These are phyloP conservation scores for Cyberlindnera japonica DNA, from an alignment of 805 yeast genomes.

Conservation along the genomic window DNA sequence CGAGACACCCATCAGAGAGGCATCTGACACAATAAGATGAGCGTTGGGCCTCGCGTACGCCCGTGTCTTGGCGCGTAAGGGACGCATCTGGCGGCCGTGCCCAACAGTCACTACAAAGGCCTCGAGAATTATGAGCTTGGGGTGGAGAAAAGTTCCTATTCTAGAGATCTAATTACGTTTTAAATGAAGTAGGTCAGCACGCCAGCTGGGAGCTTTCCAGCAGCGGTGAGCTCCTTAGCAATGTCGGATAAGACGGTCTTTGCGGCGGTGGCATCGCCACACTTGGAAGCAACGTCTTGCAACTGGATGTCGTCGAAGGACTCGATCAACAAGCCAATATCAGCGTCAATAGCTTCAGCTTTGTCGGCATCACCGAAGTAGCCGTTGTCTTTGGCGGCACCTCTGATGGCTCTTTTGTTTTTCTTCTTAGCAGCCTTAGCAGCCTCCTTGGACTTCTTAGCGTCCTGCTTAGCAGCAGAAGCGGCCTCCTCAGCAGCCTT, in stretches of 20 bases:
- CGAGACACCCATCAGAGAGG: too few relatives aligned
- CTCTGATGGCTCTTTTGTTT: constrained; percentile 86
- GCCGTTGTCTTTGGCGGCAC: constrained; percentile 73
- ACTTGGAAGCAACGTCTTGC: constrained; percentile 65
- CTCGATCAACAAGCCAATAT: constrained; percentile 75
- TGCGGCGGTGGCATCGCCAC: constrained; percentile 48
- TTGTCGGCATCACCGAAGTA: constrained; percentile 79
- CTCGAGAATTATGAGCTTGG: too few relatives aligned
- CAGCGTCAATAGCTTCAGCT: constrained; percentile 68
- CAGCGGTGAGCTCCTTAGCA: constrained; percentile 49
- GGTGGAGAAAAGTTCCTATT: too few relatives aligned
- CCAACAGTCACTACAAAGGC: too few relatives aligned
- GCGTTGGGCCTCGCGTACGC: too few relatives aligned
- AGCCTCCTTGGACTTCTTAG: constrained; percentile 94
- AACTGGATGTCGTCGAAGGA: constrained; percentile 76
- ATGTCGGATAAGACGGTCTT: constrained; percentile 57
- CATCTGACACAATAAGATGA: too few relatives aligned
- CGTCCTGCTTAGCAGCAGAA: constrained; percentile 62
- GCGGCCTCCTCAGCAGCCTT: constrained; percentile 73
- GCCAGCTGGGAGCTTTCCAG: constrained; percentile 52
- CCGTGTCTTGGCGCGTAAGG: too few relatives aligned
- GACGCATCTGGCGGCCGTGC: too few relatives aligned
- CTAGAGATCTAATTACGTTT: too few relatives aligned
- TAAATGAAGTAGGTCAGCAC: constrained; percentile 49
- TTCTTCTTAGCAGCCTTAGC: constrained; percentile 91